phyloP scores from a whole-genome alignment of 192 early-diverging fungal species.

The Hyaloraphidium curvatum region DNA sequence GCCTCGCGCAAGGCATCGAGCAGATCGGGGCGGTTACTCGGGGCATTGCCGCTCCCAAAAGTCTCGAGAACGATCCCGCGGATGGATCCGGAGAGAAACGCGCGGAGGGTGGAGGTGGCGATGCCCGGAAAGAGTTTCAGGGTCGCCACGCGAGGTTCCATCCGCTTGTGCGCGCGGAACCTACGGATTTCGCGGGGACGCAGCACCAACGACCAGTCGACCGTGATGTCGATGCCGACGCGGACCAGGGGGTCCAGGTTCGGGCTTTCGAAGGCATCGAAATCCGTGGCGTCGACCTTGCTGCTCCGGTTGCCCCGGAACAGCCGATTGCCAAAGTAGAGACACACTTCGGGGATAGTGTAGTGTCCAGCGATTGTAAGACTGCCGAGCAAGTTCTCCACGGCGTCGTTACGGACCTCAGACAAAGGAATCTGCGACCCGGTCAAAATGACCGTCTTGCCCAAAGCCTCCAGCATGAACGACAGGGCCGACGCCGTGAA shows the following conservation, averaged over 20 bases:
- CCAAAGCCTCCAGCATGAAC: slow-evolving; percentile 92
- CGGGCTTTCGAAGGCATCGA: slow-evolving; percentile 71
- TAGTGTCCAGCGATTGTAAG: slow-evolving; percentile 95
- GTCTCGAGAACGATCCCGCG: slow-evolving; percentile 87
- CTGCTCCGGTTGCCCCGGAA: slow-evolving; percentile 76
- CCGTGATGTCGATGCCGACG: slow-evolving; percentile 95
- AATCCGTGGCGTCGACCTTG: slow-evolving; percentile 59
- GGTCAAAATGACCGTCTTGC: slow-evolving; percentile 93
- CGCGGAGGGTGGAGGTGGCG: slow-evolving; percentile 61
- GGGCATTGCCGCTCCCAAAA: slow-evolving; percentile 93
- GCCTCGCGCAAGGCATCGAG: slow-evolving; percentile 68
- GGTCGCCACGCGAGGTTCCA: slow-evolving; percentile 74
- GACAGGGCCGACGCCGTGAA: slow-evolving; percentile 60
- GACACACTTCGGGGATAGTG: slow-evolving; percentile 84
- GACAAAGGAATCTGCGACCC: slow-evolving; percentile 95
- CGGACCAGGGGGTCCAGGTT: slow-evolving; percentile 74
- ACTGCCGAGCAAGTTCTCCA: slow-evolving; percentile 89
- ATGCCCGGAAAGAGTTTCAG: slow-evolving; percentile 90
- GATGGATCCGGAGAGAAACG: slow-evolving; percentile 69
- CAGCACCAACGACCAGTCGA: slow-evolving; percentile 71
- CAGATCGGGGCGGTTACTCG: slow-evolving; percentile 68
- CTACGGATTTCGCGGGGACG: slow-evolving; percentile 65
- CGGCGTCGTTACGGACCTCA: slow-evolving; percentile 92
- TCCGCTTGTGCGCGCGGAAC: slow-evolving; percentile 64
- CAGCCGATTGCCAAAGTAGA: slow-evolving; percentile 88